Evolutionary conservation across 208 protist genomes (phyloP).

Genomic region (Leishmania major): DNA sequence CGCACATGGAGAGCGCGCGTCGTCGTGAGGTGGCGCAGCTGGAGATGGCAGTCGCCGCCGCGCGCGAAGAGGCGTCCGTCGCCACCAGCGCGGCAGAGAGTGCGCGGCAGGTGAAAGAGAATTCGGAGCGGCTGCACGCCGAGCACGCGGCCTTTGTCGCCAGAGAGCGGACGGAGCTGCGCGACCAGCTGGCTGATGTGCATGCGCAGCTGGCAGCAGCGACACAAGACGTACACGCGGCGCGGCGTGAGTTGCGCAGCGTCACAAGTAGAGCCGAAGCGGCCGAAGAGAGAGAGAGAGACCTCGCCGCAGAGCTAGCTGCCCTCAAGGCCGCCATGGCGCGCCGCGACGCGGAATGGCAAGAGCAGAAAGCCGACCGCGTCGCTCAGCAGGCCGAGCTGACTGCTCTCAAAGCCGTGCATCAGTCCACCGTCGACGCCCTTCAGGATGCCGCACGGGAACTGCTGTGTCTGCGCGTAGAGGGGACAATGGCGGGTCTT

Average conservation of each 20-base stretch:
- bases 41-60: conserved; percentile 18
- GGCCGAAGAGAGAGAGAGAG: conserved; percentile 1
- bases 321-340: not conserved
- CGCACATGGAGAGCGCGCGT: conserved; percentile 10
- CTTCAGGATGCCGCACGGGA: conserved; percentile 34
- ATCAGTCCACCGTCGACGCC: conserved; percentile 16
- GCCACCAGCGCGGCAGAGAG: conserved; percentile 26
- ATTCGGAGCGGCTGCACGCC: conserved; percentile 26
- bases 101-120: conserved; percentile 23
- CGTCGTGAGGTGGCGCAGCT: conserved; percentile 34
- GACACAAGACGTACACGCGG: conserved; percentile 13
- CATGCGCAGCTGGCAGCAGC: conserved; percentile 31
- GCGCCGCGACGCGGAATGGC: conserved; percentile 8
- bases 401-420: conserved; percentile 19
- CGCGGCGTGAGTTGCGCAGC: conserved; percentile 1
- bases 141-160: conserved; percentile 29
- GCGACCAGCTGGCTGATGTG: conserved; percentile 28
- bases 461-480: conserved; percentile 43
- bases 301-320: conserved; percentile 1
- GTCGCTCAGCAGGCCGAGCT: conserved; percentile 31
- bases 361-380: conserved; percentile 20
- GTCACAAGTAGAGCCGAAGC: not conserved
- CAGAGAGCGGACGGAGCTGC: conserved; percentile 35
- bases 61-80: conserved; percentile 21
- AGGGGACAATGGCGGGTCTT: conserved; percentile 37